phyloP scores from a whole-genome alignment of 2,329 filamentous ascomycete genomes.

The Monosporascus sp. region DNA sequence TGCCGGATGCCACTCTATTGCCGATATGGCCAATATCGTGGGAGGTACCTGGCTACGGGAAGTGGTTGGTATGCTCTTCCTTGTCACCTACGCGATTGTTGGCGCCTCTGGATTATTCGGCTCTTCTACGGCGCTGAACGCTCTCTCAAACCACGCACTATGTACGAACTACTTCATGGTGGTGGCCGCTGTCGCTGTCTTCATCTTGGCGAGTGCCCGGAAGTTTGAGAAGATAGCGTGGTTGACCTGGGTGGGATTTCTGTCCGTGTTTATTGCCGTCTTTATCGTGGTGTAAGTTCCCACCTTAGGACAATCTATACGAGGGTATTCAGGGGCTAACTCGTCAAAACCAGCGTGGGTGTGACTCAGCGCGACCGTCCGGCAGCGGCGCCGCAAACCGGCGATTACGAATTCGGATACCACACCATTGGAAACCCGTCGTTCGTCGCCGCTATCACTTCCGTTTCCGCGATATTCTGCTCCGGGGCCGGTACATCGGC shows the following conservation, averaged over 20 bases:
- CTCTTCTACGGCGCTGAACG: conserved; percentile 54
- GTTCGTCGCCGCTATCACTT: conserved; percentile 55
- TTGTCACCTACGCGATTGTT: conserved; percentile 52
- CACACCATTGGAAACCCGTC: conserved; percentile 48
- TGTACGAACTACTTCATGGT: conserved; percentile 56
- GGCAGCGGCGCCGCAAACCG: conserved; percentile 54
- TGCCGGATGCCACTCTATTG: conserved; percentile 34
- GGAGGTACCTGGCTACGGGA: conserved; percentile 47
- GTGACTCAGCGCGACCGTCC: conserved; percentile 53
- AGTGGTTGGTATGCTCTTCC: conserved; percentile 48
- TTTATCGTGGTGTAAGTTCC: conserved; percentile 47
- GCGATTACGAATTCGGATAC: conserved; percentile 56
- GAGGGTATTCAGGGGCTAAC: too few species aligned
- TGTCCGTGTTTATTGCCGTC: conserved; percentile 52
- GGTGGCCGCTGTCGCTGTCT: conserved; percentile 44
- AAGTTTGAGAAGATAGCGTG: conserved; percentile 58
- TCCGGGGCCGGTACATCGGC: conserved; percentile 54
- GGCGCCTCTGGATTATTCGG: conserved; percentile 54
- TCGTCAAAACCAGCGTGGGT: conserved; percentile 33
- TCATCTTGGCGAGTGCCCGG: conserved; percentile 44
- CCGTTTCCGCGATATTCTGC: conserved; percentile 54
- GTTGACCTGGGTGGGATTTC: conserved; percentile 57
- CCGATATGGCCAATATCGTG: conserved; percentile 54
- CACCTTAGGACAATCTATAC: neutral
- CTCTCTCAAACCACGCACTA: conserved; percentile 49